These are phyloP conservation scores for Alternaria arbusti DNA, from an alignment of 2,329 filamentous ascomycete species.

Conservation along the genomic window DNA sequence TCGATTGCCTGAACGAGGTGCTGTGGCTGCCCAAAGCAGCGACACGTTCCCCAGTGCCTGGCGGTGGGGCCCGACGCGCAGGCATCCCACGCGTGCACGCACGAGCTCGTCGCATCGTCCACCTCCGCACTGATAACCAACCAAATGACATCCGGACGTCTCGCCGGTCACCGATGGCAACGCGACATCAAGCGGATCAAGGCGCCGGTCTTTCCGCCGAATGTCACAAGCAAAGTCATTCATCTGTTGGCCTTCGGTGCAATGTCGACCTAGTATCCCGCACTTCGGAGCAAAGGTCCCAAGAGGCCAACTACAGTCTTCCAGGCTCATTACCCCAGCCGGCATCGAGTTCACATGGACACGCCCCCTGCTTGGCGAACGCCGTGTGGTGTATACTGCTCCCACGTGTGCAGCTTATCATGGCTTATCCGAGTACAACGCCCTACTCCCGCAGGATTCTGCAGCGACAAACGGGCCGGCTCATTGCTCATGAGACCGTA, in stretches of 20 bases:
- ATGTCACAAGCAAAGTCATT: constrained; percentile 12
- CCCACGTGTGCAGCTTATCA: constrained; percentile 45
- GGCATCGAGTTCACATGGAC: constrained; percentile 39
- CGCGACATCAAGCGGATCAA: constrained; percentile 3
- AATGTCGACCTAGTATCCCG: constrained; percentile 9
- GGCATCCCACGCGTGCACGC: constrained; percentile 10
- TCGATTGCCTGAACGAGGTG: constrained; percentile 13
- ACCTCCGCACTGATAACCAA: constrained; percentile 14
- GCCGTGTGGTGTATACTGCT: constrained; percentile 25
- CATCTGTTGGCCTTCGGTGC: constrained; percentile 3
- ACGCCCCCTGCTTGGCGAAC: constrained; percentile 34
- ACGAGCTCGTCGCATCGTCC: constrained; percentile 15
- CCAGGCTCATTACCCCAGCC: constrained; percentile 26
- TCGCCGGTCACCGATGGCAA: constrained; percentile 17
- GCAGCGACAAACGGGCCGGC: constrained; percentile 5
- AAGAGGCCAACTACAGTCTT: constrained; percentile 22
- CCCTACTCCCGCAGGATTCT: constrained; percentile 15
- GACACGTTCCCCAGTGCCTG: constrained; percentile 22
- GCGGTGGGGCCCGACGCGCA: constrained; percentile 8
- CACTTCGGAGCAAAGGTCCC: constrained; percentile 12
- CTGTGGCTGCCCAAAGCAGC: constrained; percentile 11
- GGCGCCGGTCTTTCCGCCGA: constrained; percentile 6
- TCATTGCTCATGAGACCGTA: constrained; percentile 9
- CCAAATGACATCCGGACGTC: constrained; percentile 4
- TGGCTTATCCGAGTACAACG: constrained; percentile 29